These are phyloP conservation scores for Neofusicoccum sp. DNA, from an alignment of 2,329 filamentous ascomycete genomes.

Conservation along the genomic window DNA sequence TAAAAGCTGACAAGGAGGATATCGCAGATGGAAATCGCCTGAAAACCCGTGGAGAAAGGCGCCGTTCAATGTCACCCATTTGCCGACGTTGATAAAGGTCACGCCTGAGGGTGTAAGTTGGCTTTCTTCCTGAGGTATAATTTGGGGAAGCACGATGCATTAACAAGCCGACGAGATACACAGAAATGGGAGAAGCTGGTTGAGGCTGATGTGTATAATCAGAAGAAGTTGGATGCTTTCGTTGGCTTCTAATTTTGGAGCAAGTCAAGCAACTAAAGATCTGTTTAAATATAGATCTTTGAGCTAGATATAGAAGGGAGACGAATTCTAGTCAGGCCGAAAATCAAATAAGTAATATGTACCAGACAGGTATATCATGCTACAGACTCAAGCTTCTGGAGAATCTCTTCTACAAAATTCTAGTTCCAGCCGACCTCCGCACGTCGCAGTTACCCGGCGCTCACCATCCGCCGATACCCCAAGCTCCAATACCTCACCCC, in stretches of 20 bases:
- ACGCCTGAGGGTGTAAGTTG: conserved; percentile 2
- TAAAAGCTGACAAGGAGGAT: background rate
- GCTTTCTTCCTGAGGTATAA: background rate
- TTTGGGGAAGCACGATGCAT: background rate
- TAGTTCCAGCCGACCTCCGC: too few species aligned
- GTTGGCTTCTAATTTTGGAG: background rate
- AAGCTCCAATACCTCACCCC: too few species aligned
- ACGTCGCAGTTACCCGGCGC: too few species aligned
- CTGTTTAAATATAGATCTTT: too few species aligned
- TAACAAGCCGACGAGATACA: background rate
- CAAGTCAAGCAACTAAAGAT: too few species aligned
- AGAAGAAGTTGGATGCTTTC: conserved; percentile 2
- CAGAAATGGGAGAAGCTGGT: conserved; percentile 8
- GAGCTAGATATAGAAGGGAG: too few species aligned
- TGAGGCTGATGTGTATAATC: conserved; percentile 2
- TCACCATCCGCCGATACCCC: too few species aligned
- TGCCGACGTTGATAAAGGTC: conserved; percentile 7
- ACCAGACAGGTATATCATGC: too few species aligned
- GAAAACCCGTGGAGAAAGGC: conserved; percentile 7
- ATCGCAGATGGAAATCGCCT: background rate
- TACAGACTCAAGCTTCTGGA: too few species aligned
- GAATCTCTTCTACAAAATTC: too few species aligned
- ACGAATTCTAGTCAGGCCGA: too few species aligned
- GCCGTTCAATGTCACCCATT: background rate
- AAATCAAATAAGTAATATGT: too few species aligned